Evolutionary conservation across 495 filamentous ascomycete genomes (phyloP).

Genomic region (Tricharina praecox): DNA sequence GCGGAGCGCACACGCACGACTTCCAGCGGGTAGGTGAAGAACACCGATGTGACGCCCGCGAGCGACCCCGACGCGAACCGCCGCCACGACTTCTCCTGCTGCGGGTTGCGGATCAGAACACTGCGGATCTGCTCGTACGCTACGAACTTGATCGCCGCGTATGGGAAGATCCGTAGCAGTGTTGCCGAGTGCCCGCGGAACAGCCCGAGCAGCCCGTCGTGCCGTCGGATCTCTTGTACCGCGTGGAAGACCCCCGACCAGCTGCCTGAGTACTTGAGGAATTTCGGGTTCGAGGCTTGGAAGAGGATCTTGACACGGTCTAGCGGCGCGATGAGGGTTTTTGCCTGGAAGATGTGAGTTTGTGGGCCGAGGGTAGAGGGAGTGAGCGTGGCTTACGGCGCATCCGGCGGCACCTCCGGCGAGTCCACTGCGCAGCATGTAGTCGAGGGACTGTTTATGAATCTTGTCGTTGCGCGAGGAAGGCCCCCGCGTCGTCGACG

Average conservation of each 20-base stretch:
- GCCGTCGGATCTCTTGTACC: conserved; percentile 61
- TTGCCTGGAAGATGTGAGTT: conserved; percentile 43
- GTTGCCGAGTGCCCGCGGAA: conserved; percentile 92
- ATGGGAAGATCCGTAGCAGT: conserved; percentile 85
- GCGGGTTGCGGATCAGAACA: conserved; percentile 46
- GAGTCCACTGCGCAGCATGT: conserved; percentile 60
- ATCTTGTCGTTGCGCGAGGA: conserved; percentile 1
- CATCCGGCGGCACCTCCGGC: conserved; percentile 82
- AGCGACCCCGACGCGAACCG: conserved; percentile 61
- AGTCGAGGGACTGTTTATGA: conserved; percentile 62
- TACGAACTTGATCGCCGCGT: conserved; percentile 92
- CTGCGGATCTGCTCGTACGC: conserved; percentile 89
- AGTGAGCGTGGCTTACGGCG: conserved; percentile 41
- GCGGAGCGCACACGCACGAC: conserved; percentile 82
- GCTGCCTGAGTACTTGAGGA: conserved; percentile 73
- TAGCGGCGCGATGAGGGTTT: conserved; percentile 86
- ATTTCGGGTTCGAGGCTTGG: conserved; percentile 86
- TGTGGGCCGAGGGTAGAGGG: neutral
- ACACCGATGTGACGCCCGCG: conserved; percentile 77
- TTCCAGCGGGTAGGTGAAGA: conserved; percentile 89
- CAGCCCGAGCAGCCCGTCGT: conserved; percentile 57
- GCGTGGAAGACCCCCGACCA: conserved; percentile 67
- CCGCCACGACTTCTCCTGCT: conserved; percentile 65
- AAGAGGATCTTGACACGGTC: conserved; percentile 98
- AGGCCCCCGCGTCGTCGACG: neutral